These are phyloP conservation scores for Tolypocladium ovalisporum DNA, from an alignment of 2,329 filamentous ascomycete genomes.

Conservation along the genomic window DNA sequence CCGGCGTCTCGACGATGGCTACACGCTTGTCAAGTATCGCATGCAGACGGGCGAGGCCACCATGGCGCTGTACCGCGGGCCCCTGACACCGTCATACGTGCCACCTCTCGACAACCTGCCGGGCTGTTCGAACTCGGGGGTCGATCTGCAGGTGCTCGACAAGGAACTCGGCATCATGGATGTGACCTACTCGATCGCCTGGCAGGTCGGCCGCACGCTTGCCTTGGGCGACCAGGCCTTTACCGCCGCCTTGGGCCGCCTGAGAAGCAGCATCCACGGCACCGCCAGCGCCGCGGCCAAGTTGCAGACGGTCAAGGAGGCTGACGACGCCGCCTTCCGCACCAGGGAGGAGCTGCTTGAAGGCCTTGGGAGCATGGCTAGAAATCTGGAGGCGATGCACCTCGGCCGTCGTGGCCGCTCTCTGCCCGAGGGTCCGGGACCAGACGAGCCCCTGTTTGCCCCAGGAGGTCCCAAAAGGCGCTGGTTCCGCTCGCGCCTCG, in stretches of 20 bases:
- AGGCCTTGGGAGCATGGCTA: too few species aligned
- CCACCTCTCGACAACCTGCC: conserved; percentile 1
- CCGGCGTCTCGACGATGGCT: conserved; percentile 23
- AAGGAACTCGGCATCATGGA: conserved; percentile 27
- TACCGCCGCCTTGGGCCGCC: conserved; percentile 4
- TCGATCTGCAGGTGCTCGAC: conserved; percentile 29
- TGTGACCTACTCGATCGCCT: conserved; percentile 29
- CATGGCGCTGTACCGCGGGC: conserved; percentile 23
- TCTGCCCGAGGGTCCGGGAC: neutral
- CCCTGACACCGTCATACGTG: conserved; percentile 21
- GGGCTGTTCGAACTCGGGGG: conserved; percentile 18
- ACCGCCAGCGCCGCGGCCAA: neutral
- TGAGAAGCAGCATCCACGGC: neutral
- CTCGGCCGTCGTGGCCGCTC: neutral
- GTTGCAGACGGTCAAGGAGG: neutral
- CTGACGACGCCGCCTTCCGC: conserved; percentile 2
- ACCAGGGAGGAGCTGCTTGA: conserved; percentile 1
- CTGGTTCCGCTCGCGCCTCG: neutral
- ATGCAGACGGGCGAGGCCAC: conserved; percentile 28
- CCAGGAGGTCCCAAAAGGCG: conserved; percentile 1
- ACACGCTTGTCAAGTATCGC: conserved; percentile 22
- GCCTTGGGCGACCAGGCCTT: conserved; percentile 24
- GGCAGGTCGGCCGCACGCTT: conserved; percentile 28
- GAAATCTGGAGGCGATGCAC: too few species aligned
- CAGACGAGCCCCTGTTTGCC: neutral